These are phyloP conservation scores for Verticillium klebahnii DNA, from an alignment of 2,329 filamentous ascomycete species.

Conservation along the genomic window DNA sequence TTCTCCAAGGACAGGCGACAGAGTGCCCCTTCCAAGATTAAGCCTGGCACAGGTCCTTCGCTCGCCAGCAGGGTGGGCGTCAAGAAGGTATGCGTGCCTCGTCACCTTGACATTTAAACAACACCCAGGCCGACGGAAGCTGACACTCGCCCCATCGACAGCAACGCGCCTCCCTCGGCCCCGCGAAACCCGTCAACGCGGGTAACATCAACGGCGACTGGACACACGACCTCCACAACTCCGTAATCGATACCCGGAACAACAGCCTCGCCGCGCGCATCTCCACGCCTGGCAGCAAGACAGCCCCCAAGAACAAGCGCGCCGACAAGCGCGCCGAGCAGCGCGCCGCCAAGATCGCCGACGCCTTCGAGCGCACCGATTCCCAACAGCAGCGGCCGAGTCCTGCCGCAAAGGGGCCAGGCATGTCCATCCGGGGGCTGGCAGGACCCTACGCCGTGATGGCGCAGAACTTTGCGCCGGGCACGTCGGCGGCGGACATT, in stretches of 20 bases:
- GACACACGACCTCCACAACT: constrained; percentile 64
- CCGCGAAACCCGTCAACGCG: constrained; percentile 31
- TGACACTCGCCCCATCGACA: constrained; percentile 9
- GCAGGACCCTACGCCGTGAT: constrained; percentile 68
- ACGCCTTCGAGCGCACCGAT: constrained; percentile 39
- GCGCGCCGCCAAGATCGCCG: constrained; percentile 36
- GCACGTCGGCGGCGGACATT: constrained; percentile 77
- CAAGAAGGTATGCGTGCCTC: constrained; percentile 52
- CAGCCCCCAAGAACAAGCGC: constrained; percentile 17
- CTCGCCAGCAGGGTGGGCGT: constrained; percentile 70
- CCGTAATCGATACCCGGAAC: constrained; percentile 30
- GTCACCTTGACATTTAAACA: neutral
- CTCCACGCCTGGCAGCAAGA: constrained; percentile 30
- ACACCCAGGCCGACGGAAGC: constrained; percentile 7
- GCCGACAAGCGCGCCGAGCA: constrained; percentile 21
- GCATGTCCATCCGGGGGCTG: constrained; percentile 68
- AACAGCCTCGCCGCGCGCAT: constrained; percentile 43
- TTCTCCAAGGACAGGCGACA: constrained; percentile 57
- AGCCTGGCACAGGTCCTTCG: constrained; percentile 43
- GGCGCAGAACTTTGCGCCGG: constrained; percentile 77
- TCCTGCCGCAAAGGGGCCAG: constrained; percentile 28
- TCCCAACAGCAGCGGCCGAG: constrained; percentile 13
- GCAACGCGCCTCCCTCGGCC: constrained; percentile 22
- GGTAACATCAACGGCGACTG: constrained; percentile 63
- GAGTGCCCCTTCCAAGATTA: constrained; percentile 49